Evolutionary conservation across 2,329 filamentous ascomycete genomes (phyloP).

Genomic region (Capronia americana): DNA sequence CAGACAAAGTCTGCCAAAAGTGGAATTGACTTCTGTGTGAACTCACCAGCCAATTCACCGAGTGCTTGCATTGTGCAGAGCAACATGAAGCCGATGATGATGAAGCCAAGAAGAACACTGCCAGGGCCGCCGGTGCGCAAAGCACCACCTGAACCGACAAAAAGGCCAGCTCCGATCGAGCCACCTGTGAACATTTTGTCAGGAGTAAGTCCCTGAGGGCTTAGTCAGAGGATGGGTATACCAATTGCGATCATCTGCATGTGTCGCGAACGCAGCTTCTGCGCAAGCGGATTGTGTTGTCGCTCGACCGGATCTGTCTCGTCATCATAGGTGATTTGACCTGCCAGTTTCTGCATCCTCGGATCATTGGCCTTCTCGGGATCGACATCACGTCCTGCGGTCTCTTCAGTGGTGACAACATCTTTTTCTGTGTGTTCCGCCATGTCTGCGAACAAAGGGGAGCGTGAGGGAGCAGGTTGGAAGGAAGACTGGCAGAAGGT

Average conservation of each 20-base stretch:
- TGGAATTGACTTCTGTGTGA: too few species aligned
- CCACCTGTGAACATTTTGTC: conserved; percentile 28
- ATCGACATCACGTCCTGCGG: conserved; percentile 16
- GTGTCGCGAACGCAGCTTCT: conserved; percentile 36
- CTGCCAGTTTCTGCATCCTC: conserved; percentile 26
- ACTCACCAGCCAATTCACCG: conserved; percentile 59
- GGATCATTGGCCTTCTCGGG: conserved; percentile 30
- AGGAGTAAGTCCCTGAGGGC: too few species aligned
- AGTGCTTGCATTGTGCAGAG: conserved; percentile 58
- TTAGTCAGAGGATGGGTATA: neutral
- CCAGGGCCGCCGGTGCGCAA: conserved; percentile 47
- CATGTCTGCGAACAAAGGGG: conserved; percentile 2
- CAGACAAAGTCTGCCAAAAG: neutral
- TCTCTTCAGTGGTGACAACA: conserved; percentile 12
- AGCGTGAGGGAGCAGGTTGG: neutral
- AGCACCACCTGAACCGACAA: conserved; percentile 49
- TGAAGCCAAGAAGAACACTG: conserved; percentile 75
- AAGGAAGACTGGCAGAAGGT: neutral
- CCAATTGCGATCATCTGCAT: conserved; percentile 37
- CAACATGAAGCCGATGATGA: conserved; percentile 66
- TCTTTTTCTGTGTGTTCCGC: conserved; percentile 20
- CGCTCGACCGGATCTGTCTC: conserved; percentile 30
- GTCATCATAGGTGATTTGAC: conserved; percentile 30
- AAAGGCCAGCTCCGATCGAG: conserved; percentile 49
- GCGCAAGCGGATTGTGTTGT: conserved; percentile 33